A percentile compares a stretch with the other conserved stretches of the same genome.
Evolutionary conservation across 495 filamentous ascomycete species (phyloP).

Genomic region (Penicillium robsamsonii): DNA sequence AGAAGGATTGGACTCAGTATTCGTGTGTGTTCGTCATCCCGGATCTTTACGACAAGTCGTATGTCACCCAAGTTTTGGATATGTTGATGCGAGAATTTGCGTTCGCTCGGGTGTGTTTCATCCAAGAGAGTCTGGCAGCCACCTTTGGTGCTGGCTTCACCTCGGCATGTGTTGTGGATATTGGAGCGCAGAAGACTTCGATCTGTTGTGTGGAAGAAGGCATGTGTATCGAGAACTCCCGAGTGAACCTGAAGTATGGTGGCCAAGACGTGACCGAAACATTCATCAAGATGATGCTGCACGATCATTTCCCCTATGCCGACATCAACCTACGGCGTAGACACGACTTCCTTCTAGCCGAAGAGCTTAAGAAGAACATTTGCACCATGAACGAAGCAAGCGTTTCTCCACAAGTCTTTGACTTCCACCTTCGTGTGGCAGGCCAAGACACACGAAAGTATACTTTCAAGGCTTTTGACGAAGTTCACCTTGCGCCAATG

Average conservation of each 20-base stretch:
- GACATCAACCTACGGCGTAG: slow-evolving; percentile 88
- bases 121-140: slow-evolving; percentile 92
- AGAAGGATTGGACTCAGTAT: slow-evolving; percentile 82
- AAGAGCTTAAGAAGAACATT: slow-evolving; percentile 88
- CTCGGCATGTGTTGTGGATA: slow-evolving; percentile 89
- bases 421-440: slow-evolving; percentile 85
- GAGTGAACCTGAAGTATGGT: slow-evolving; percentile 90
- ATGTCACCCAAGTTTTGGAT: slow-evolving; percentile 79
- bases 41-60: slow-evolving; percentile 91
- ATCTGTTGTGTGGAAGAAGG: slow-evolving; percentile 98
- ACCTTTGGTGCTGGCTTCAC: slow-evolving; percentile 96
- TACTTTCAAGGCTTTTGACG: slow-evolving; percentile 91
- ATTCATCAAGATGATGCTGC: slow-evolving; percentile 95
- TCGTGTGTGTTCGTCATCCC: slow-evolving; percentile 93
- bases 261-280: slow-evolving; percentile 90
- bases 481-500: slow-evolving; percentile 86
- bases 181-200: slow-evolving; percentile 96
- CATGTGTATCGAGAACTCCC: slow-evolving; percentile 87
- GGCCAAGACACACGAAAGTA: slow-evolving; percentile 89
- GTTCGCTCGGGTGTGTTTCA: slow-evolving; percentile 84
- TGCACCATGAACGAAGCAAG: slow-evolving; percentile 84
- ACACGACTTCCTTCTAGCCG: slow-evolving; percentile 89
- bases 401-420: slow-evolving; percentile 73
- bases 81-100: slow-evolving; percentile 84
- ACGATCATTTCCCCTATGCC: slow-evolving; percentile 87